A percentile compares a stretch with the other conserved stretches of the same genome.
These are phyloP conservation scores for Naumovozyma dairenensis DNA, from an alignment of 805 yeast genomes.

Conservation along the genomic window DNA sequence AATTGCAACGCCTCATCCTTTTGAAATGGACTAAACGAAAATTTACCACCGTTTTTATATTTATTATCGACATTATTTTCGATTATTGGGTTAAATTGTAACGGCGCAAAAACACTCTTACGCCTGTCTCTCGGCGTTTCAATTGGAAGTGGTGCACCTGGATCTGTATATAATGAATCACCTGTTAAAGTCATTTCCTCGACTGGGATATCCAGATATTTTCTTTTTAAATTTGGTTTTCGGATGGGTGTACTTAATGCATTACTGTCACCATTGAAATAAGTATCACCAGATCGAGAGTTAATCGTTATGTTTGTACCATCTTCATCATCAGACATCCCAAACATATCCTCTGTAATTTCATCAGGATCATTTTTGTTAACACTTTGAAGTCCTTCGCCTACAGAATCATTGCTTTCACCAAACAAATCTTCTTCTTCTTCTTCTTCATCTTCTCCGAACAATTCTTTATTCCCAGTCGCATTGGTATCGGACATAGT, in stretches of 20 bases:
- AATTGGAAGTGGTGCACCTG: slow-evolving; percentile 74
- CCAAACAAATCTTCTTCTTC: slow-evolving; percentile 31
- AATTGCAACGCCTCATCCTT: slow-evolving; percentile 27
- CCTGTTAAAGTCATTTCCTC: slow-evolving; percentile 47
- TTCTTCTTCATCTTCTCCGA: slow-evolving; percentile 29
- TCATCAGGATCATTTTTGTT: slow-evolving; percentile 15
- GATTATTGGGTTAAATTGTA: slow-evolving; percentile 71
- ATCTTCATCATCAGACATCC: slow-evolving; percentile 25
- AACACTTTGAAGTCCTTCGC: slow-evolving; percentile 7
- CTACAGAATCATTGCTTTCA: slow-evolving; percentile 25
- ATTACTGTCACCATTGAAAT: neutral
- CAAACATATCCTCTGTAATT: slow-evolving; percentile 26
- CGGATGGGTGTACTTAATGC: slow-evolving; percentile 2
- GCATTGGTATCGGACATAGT: too few relatives aligned
- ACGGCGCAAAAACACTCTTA: slow-evolving; percentile 71
- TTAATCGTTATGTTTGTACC: slow-evolving; percentile 5
- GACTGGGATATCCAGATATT: slow-evolving; percentile 42
- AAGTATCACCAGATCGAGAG: slow-evolving; percentile 4
- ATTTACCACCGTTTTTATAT: slow-evolving; percentile 84
- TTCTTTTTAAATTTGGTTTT: slow-evolving; percentile 17
- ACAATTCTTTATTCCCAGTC: slow-evolving; percentile 22
- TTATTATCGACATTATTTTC: slow-evolving; percentile 72
- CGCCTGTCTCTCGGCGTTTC: slow-evolving; percentile 36
- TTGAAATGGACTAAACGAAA: slow-evolving; percentile 35
- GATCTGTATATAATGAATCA: slow-evolving; percentile 58